Base-by-base conservation (phyloP, 768 basidiomycete species). In the Mycena chlorophos region DNA sequence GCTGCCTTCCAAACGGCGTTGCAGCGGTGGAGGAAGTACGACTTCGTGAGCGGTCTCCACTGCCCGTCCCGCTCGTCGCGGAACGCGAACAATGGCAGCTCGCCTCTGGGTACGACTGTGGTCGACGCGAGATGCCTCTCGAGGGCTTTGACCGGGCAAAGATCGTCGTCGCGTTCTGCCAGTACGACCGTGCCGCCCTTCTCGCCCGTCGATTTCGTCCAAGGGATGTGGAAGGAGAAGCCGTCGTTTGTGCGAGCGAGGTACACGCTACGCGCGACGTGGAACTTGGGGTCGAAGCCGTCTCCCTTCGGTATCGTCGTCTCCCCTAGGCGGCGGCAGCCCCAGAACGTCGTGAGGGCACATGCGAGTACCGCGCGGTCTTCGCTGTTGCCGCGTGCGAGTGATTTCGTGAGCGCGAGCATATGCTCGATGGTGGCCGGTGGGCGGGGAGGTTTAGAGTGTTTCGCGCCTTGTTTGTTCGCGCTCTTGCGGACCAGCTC, bases 281-380 rank as follows among this genome's bases (percentile, higher is more conserved):
- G 46, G 26, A 14, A 47, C n/a, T 20, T 17, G 3, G 23, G 26
- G 37, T 34, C 34, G 47, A 55, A 55, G 14, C 28, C 45, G 4
- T 19, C 16, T 1, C 27, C 19, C 14, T 40, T 29, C 23, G 16
- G 22, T 5, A 52, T 28, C 16, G 51, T 22, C 2, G 48, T 17
- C 28, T 57, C 56, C 23, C 56, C 56, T 2, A 57, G 51, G 3
- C 51, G 51, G 23, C 56, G 51, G 16, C 56, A 57, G 20, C 50
- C 45, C 40, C 42, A 51, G 38, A 52, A 57, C 3, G 29, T 43
- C 2, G 51, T 14, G 16, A 25, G 13, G 1, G 56, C 56, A 3
- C 19, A 17, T 2, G 50, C 25, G 49, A 49, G 52, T 13, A 31
- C n/a, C 6, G 55, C 38, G 3, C 42, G 39, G 28, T 30, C 49